Conservation (phyloP, 768 basidiomycete genomes). For the Amanita pseudoporphyria region DNA sequence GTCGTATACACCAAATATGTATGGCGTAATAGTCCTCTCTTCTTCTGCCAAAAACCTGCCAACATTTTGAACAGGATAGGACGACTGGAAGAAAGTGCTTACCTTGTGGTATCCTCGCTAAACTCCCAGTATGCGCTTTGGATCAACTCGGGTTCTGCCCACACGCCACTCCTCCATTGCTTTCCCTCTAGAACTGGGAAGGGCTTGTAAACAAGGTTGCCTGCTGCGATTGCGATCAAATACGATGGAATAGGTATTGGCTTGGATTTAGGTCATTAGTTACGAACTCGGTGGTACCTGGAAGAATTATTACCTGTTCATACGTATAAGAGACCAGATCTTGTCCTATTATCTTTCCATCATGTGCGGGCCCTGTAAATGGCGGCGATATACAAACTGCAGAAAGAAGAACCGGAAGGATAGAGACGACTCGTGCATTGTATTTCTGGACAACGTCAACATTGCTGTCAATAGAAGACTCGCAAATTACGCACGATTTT, state of each 20-base stretch:
- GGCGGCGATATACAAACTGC: constrained; percentile 75
- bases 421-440: constrained; percentile 62
- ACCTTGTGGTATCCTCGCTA: constrained; percentile 76
- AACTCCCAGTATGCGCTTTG: constrained; percentile 83
- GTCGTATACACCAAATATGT: constrained; percentile 85
- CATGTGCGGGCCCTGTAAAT: constrained; percentile 57
- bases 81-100: not conserved
- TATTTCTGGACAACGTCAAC: constrained; percentile 49
- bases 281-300: not conserved
- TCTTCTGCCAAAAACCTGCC: constrained; percentile 66
- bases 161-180: constrained; percentile 77
- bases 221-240: constrained; percentile 84
- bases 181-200: constrained; percentile 54
- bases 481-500: constrained; percentile 51
- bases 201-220: constrained; percentile 65
- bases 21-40: constrained; percentile 66
- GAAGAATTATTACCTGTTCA: constrained; percentile 43
- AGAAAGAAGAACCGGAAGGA: constrained; percentile 82
- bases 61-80: constrained; percentile 5
- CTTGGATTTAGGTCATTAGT: constrained; percentile 27
- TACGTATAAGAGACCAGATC: constrained; percentile 71
- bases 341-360: constrained; percentile 63
- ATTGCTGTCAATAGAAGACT: not conserved
- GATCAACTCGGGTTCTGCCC: constrained; percentile 84
- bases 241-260: constrained; percentile 83